Base-by-base conservation (phyloP, 2,329 filamentous ascomycete genomes). In the Geosmithia flava region DNA sequence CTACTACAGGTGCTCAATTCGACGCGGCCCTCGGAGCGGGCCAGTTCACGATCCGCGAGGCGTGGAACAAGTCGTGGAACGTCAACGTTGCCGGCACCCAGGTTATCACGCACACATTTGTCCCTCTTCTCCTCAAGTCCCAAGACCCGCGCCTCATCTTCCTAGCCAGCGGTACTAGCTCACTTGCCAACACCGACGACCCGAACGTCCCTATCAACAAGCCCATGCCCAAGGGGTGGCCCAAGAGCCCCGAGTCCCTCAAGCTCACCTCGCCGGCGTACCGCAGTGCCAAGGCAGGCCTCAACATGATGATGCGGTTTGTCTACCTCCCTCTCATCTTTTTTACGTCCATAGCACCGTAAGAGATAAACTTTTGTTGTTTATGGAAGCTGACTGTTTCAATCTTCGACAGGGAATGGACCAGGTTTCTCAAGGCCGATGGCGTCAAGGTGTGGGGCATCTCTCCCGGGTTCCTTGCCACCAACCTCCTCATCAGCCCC, bases 401-500 rank as follows among this genome's bases (percentile, higher is more conserved):
- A 41, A 16, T 6, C 17, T 41, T 13, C 20, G 42, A 55, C 57
- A 66, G 64, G 2, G 69, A 64, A 0, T 73, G 66, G 66, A 46
- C 56, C 27, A 60, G 65, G 39, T 48, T 60, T 3, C 54, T 75
- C 20, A 60, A 56, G 39, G 61, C 65, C 8, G 72, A 75, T 47
- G 68, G 68, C 0, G 68, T 74, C 2, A 74, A 74, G 53, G 64
- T 70, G 0, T 74, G 62, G 58, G 53, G 55, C 20, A 56, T 74
- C n/a, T 64, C 61, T 2, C 72, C 70, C 0, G 72, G 71, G 0
- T 62, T 66, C 46, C 54, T 74, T 17, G 69, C 66, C 0, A 75
- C 70, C 1, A 62, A 62, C 0, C 52, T 75, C 2, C 66, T 62
- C 2, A 63, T 58, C 10, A 29, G 20, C 20, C 13, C 23, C 6